phyloP scores from a whole-genome alignment of 495 filamentous ascomycete genomes.

The Aspergillus saccharolyticus region DNA sequence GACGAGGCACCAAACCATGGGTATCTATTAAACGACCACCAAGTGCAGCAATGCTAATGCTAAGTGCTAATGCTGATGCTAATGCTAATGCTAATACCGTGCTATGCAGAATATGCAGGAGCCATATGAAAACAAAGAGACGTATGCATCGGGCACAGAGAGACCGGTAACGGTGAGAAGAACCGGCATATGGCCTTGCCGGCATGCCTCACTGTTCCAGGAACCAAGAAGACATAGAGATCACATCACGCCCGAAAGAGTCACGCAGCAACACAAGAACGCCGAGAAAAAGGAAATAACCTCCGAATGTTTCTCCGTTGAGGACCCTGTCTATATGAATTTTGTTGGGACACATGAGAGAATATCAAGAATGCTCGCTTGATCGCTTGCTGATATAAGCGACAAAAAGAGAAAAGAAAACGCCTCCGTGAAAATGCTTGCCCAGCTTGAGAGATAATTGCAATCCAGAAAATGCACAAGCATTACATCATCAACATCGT shows the following conservation, averaged over 20 bases:
- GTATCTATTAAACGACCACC: slow-evolving; percentile 14
- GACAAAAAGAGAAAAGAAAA: slow-evolving; percentile 21
- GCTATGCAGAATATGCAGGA: not conserved
- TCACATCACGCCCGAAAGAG: slow-evolving; percentile 5
- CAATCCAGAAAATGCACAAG: slow-evolving; percentile 20
- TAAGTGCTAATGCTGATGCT: slow-evolving; percentile 8
- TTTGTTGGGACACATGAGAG: slow-evolving; percentile 15
- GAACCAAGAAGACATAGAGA: not conserved
- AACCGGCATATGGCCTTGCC: not conserved
- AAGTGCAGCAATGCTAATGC: slow-evolving; percentile 7
- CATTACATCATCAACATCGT: slow-evolving; percentile 15
- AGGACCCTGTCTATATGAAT: slow-evolving; percentile 18
- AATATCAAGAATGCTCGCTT: slow-evolving; percentile 18
- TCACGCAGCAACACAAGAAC: slow-evolving; percentile 6
- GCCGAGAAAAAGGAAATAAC: slow-evolving; percentile 12
- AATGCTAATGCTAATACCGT: slow-evolving; percentile 8
- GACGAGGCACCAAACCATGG: slow-evolving; percentile 14
- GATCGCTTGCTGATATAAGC: slow-evolving; percentile 18
- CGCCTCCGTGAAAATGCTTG: slow-evolving; percentile 28
- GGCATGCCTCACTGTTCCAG: not conserved
- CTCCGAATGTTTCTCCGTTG: slow-evolving; percentile 12
- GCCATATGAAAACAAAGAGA: not conserved
- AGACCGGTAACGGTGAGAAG: not conserved
- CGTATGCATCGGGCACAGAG: not conserved
- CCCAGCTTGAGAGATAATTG: slow-evolving; percentile 16